These are phyloP conservation scores for Raffaelea albimanens DNA, from an alignment of 2,329 filamentous ascomycete genomes.

Conservation along the genomic window DNA sequence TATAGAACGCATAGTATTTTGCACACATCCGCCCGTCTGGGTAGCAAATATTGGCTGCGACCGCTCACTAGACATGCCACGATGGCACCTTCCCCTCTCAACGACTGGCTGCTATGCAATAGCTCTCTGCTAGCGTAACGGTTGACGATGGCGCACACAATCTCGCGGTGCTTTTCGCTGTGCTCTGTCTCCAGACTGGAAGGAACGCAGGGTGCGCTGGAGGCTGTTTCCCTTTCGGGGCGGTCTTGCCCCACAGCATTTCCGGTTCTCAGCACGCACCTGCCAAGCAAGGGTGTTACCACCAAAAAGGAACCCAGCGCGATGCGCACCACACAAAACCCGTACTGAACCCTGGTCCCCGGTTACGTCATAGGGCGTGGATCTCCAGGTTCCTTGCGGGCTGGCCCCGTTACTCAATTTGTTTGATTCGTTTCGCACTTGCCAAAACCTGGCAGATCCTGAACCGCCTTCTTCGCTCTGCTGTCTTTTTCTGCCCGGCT, in stretches of 20 bases:
- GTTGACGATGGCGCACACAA: too few relatives aligned
- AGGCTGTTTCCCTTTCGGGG: too few relatives aligned
- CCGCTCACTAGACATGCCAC: too few relatives aligned
- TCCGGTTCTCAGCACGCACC: not conserved
- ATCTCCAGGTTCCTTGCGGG: slow-evolving; percentile 5
- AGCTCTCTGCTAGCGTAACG: too few relatives aligned
- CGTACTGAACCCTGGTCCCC: not conserved
- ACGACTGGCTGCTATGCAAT: too few relatives aligned
- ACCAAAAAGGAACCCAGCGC: not conserved
- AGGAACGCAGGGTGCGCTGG: too few relatives aligned
- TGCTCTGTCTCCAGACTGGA: too few relatives aligned
- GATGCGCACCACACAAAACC: not conserved
- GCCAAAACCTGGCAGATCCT: not conserved
- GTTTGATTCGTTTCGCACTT: not conserved
- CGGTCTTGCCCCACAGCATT: not conserved
- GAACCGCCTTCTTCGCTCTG: not conserved
- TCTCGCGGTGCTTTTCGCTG: too few relatives aligned
- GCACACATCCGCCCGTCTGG: too few relatives aligned
- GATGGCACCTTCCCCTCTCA: too few relatives aligned
- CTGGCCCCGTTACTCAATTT: not conserved
- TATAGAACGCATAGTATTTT: too few relatives aligned
- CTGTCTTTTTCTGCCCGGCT: not conserved
- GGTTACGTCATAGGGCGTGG: slow-evolving; percentile 12
- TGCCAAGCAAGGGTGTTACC: not conserved
- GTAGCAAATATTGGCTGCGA: too few relatives aligned